Evolutionary conservation across 1,139 yeast species (phyloP), one percentile per base, ranked within the genome.

Genomic region (Yamadazyma triangularis): DNA sequence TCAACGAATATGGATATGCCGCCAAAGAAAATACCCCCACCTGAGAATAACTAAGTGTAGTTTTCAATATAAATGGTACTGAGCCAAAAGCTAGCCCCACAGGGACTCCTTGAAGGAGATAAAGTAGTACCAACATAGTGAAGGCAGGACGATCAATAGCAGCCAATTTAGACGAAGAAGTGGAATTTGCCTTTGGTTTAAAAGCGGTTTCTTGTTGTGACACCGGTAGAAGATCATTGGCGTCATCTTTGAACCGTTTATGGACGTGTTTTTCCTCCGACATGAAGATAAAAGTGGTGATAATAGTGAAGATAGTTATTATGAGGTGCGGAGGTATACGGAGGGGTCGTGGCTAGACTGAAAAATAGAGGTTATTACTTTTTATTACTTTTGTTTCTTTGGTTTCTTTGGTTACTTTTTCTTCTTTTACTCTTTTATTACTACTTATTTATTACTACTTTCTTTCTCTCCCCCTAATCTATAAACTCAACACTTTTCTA

Each of bases 71-170:
- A 49, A 89, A 91, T 1, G 98, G 99, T n/a, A 91, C 72, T 1
- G 95, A 82, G 3, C 98, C 98, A 62, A 91, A 88, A 2, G 96
- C 95, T 25, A 91, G 59, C 0, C 99, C 99, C 11, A 89, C 94
- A 0, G 98, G 98, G 4, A 91, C 79, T 15, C 98, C 99, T 54
- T 91, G 98, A 9, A 89, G 68, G 27, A 88, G 61, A 50, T 91
- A 91, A 18, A 91, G 60, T 7, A 83, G 49, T 8, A 86, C 79
- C 33, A 91, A 61, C 11, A 89, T 68, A 25, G 71, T 59, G 51
- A 91, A 91, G 34, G 89, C 86, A 13, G 82, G 82, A 33, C 81
- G 54, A 45, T 83, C 91, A 13, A 56, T 55, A 7, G 47, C 48
- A 4, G 70, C 68, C 27, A 73, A 50, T 4, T 33, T 31, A 4